A percentile compares a stretch with the other conserved stretches of the same genome.
Conservation (phyloP, 768 basidiomycete genomes). For the Mycena kentingensis region DNA sequence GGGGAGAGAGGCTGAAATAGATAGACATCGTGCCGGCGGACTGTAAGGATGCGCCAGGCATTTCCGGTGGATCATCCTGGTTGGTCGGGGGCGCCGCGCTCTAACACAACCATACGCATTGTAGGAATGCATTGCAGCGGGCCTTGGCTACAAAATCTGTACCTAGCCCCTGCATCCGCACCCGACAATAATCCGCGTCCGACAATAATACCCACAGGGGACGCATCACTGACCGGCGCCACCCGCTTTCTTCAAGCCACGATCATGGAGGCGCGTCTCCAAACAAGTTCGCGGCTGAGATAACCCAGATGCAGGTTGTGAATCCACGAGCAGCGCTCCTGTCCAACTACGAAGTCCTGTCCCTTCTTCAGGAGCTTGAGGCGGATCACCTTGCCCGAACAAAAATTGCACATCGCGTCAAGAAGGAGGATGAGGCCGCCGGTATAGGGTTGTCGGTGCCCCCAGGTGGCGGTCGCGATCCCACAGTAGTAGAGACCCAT, state of each 20-base stretch:
- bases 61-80: background rate
- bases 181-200: too few relatives aligned
- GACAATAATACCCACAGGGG: too few relatives aligned
- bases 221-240: too few relatives aligned
- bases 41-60: too few relatives aligned
- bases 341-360: slow-evolving; percentile 85
- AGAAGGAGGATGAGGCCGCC: slow-evolving; percentile 72
- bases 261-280: slow-evolving; percentile 23
- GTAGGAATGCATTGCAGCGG: too few relatives aligned
- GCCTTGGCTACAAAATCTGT: too few relatives aligned
- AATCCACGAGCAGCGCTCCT: slow-evolving; percentile 77
- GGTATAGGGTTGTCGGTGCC: slow-evolving; percentile 28
- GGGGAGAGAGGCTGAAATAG: too few relatives aligned
- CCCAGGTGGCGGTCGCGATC: slow-evolving; percentile 31
- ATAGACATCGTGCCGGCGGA: too few relatives aligned
- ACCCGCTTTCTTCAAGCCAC: too few relatives aligned
- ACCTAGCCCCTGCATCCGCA: too few relatives aligned
- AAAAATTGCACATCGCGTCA: slow-evolving; percentile 69
- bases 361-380: slow-evolving; percentile 76
- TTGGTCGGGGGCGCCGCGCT: too few relatives aligned
- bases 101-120: too few relatives aligned
- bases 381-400: slow-evolving; percentile 68
- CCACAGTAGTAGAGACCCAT: slow-evolving; percentile 57
- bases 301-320: slow-evolving; percentile 53
- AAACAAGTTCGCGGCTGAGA: background rate